Conservation (phyloP, 768 basidiomycete species). For the Cystofilobasidium ferigula region DNA sequence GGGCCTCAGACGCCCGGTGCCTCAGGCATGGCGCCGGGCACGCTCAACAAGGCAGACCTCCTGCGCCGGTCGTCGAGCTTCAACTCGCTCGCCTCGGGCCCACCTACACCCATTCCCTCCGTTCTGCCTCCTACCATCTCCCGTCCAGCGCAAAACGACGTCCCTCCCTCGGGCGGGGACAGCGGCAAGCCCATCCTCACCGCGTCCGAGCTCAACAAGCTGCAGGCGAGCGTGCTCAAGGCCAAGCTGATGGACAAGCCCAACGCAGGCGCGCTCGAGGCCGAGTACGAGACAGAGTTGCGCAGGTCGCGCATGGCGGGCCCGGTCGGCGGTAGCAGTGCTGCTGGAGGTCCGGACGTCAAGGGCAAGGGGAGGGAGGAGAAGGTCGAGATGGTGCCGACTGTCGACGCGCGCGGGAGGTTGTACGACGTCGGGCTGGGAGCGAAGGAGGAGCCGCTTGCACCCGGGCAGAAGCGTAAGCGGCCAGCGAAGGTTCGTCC, state of each 20-base stretch:
- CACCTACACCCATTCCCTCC: constrained; percentile 69
- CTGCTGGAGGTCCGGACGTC: constrained; percentile 36
- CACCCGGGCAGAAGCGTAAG: constrained; percentile 55
- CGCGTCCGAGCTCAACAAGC: constrained; percentile 59
- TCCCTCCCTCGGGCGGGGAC: constrained; percentile 48
- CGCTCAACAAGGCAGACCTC: not conserved
- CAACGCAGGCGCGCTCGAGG: constrained; percentile 61
- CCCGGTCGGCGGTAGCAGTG: constrained; percentile 33
- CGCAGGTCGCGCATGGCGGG: constrained; percentile 40
- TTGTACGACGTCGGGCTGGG: constrained; percentile 73
- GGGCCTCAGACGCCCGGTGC: constrained; percentile 50
- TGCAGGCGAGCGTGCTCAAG: constrained; percentile 84
- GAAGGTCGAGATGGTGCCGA: constrained; percentile 75
- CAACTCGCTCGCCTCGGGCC: constrained; percentile 9
- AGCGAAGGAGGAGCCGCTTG: constrained; percentile 50
- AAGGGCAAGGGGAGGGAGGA: constrained; percentile 38
- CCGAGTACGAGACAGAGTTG: constrained; percentile 66
- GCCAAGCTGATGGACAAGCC: constrained; percentile 77
- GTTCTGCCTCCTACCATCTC: constrained; percentile 60
- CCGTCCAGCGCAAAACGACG: constrained; percentile 30
- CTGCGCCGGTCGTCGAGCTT: constrained; percentile 21
- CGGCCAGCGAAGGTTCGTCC: constrained; percentile 58
- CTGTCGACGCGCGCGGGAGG: constrained; percentile 67
- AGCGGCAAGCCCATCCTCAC: constrained; percentile 35
- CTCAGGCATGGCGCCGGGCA: not conserved